Percentiles rank a stretch among this genome's conserved stretches.
Evolutionary conservation across 1,284 basidiomycete genomes (phyloP).

Genomic region (Fomitopsis pinicola): DNA sequence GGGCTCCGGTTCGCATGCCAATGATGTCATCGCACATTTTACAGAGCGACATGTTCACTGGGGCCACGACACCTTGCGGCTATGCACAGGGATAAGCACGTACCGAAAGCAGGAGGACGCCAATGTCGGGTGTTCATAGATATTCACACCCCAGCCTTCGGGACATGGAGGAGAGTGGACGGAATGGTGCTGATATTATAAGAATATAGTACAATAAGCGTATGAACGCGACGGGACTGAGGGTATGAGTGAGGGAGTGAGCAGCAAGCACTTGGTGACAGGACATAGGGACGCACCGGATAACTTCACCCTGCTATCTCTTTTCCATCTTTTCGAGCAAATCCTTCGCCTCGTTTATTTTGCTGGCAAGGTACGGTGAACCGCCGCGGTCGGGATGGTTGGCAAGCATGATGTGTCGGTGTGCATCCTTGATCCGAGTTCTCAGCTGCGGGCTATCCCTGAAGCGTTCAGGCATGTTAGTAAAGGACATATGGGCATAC

Average conservation of each 20-base stretch:
- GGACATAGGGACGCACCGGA: background rate
- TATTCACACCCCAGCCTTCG: background rate
- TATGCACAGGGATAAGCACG: too few species aligned
- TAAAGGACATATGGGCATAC: constrained; percentile 4
- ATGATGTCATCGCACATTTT: too few species aligned
- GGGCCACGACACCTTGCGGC: too few species aligned
- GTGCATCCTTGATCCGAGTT: constrained; percentile 83
- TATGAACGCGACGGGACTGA: constrained; percentile 15
- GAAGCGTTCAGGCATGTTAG: background rate
- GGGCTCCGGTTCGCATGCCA: too few species aligned
- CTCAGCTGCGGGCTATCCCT: constrained; percentile 76
- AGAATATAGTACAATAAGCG: constrained; percentile 18
- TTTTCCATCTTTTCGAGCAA: constrained; percentile 70
- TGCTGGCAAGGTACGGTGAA: constrained; percentile 95
- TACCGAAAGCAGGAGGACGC: too few species aligned
- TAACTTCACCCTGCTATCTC: constrained; percentile 16
- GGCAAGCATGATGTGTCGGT: constrained; percentile 88
- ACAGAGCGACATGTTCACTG: too few species aligned
- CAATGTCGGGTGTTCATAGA: too few species aligned
- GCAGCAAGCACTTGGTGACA: constrained; percentile 1
- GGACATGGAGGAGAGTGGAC: background rate
- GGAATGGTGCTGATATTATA: constrained; percentile 18
- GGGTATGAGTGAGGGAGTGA: background rate
- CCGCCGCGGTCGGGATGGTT: constrained; percentile 98
- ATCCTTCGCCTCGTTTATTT: constrained; percentile 94